Evolutionary conservation across 164 flowering plant genomes (phyloP).

Genomic region (Berberis thunbergii): DNA sequence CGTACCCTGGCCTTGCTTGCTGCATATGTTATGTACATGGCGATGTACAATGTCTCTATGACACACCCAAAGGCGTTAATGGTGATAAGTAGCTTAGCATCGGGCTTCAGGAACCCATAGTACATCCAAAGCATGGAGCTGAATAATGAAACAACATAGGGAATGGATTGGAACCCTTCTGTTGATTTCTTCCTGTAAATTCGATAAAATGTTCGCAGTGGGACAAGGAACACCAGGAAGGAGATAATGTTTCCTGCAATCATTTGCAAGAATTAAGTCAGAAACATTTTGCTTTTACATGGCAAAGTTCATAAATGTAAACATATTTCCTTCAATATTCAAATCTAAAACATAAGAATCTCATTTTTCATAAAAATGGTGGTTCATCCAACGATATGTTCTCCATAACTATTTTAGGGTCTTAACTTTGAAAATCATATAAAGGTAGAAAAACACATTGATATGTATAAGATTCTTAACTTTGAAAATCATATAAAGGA

Average conservation of each 20-base stretch:
- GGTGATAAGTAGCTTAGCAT: conserved; percentile 34
- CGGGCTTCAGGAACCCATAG: conserved; percentile 38
- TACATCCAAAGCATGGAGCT: conserved; percentile 55
- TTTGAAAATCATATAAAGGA: too few species aligned
- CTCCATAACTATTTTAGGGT: too few species aligned
- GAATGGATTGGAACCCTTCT: conserved; percentile 46
- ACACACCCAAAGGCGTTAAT: conserved; percentile 43
- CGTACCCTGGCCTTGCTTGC: conserved; percentile 34
- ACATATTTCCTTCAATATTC: too few species aligned
- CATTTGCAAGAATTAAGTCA: background rate
- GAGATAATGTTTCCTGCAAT: conserved; percentile 40
- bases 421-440: too few species aligned
- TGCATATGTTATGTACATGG: conserved; percentile 28
- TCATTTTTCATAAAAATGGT: too few species aligned
- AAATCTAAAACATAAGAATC: too few species aligned
- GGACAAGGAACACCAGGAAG: conserved; percentile 40
- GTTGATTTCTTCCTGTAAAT: conserved; percentile 48
- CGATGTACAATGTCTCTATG: conserved; percentile 32
- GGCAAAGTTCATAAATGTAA: background rate
- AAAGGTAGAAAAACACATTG: too few species aligned
- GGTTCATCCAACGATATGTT: too few species aligned
- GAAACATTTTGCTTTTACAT: background rate
- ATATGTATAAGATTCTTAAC: too few species aligned
- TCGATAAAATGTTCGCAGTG: conserved; percentile 51
- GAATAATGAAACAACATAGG: conserved; percentile 42